Evolutionary conservation across 202 grass and related monocot species (phyloP), one percentile per base, ranked within the genome.

Genomic region (Bolboschoenoplectus hybrid): DNA sequence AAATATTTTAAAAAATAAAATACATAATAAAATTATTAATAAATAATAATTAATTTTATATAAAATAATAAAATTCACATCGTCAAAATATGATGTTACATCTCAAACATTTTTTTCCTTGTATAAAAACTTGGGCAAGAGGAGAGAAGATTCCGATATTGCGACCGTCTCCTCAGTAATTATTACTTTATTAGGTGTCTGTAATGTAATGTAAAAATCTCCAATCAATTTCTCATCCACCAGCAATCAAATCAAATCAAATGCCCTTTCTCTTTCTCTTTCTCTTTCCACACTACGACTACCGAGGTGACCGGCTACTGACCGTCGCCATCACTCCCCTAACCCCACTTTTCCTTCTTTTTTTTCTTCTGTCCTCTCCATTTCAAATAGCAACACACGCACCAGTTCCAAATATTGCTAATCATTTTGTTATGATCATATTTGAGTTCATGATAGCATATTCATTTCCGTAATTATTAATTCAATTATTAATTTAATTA

Each of bases 281-380:
- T 3, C 9, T 43, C 12, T 66, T 52, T 66, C 44, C 3, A 76
- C 46, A 16, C 4, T 83, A 39, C 49, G 81, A 83, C 46, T 70
- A 66, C 41, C 80, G 60, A 82, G 58, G 80, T 82, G 80, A 82
- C 80, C 52, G 81, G 44, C 64, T 83, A 83, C 63, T 53, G n/a
- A 65, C 55, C 71, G 62, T 86, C 71, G 26, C 71, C 73, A 80
- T 86, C 85, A 68, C 56, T 77, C 11, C 62, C 7, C 51, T 65
- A 79, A 55, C 34, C 35, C 51, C 74, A 79, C 74, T 77, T 39
- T 5, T n/a, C 8, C 6, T 45, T 75, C 12, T 26, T 73, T 53
- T 52, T 12, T 12, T n/a, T 17, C 26, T 26, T 26, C 43, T 77
- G 0, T 68, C 81, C 44, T 68, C 81, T 83, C 62, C 63, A 19